phyloP scores from a whole-genome alignment of 768 basidiomycete genomes.

The Leucocoprinus sp. region DNA sequence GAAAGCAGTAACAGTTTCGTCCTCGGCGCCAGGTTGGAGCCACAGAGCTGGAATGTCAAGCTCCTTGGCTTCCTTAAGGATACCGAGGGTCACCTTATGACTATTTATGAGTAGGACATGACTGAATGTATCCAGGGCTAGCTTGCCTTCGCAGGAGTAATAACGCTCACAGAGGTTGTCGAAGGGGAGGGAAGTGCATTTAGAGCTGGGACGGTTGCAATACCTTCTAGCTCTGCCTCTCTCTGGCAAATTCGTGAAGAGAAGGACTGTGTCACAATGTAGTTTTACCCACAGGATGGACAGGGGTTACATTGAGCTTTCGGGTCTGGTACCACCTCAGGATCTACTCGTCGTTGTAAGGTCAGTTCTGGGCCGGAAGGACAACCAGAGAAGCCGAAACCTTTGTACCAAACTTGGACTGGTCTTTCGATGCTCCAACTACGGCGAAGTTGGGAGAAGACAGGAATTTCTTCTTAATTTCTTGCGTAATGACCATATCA shows the following conservation, averaged over 20 bases:
- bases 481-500: slow-evolving; percentile 17
- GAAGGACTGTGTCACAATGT: background rate
- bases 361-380: slow-evolving; percentile 2
- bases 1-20: slow-evolving; percentile 52
- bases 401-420: slow-evolving; percentile 72
- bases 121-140: background rate
- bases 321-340: slow-evolving; percentile 69
- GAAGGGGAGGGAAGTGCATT: slow-evolving; percentile 49
- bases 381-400: slow-evolving; percentile 22
- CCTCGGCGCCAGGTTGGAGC: slow-evolving; percentile 86
- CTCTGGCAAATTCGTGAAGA: slow-evolving; percentile 33
- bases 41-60: slow-evolving; percentile 71
- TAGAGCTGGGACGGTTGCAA: slow-evolving; percentile 47
- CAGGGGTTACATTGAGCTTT: slow-evolving; percentile 52
- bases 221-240: slow-evolving; percentile 60
- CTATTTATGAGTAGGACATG: background rate
- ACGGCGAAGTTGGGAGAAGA: slow-evolving; percentile 63
- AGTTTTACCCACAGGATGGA: slow-evolving; percentile 58
- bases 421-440: slow-evolving; percentile 76
- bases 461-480: slow-evolving; percentile 52
- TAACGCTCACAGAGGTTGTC: slow-evolving; percentile 67
- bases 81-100: slow-evolving; percentile 62
- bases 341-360: slow-evolving; percentile 36
- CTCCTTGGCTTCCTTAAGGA: slow-evolving; percentile 62
- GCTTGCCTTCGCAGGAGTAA: slow-evolving; percentile 66